Percentiles rank a stretch among this genome's conserved stretches.
phyloP scores from a whole-genome alignment of 2,329 filamentous ascomycete genomes.

The Aspergillus proliferans region DNA sequence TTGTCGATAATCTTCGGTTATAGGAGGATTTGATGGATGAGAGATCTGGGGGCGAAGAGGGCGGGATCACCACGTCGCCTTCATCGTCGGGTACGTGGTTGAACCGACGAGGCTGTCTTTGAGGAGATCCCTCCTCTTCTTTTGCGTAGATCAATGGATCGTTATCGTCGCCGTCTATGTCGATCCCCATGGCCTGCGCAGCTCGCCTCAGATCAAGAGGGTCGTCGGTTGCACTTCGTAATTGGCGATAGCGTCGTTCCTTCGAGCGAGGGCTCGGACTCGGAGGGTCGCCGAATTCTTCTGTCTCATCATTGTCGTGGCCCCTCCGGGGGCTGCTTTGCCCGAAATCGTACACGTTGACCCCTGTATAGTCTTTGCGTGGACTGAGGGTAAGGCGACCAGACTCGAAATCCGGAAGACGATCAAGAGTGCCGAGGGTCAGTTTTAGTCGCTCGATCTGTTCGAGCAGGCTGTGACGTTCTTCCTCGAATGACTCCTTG shows the following conservation, averaged over 20 bases:
- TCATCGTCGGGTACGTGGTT: conserved; percentile 4
- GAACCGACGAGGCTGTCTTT: conserved; percentile 9
- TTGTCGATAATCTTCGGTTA: conserved; percentile 10
- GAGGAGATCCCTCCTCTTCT: conserved; percentile 17
- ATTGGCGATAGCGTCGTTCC: conserved; percentile 15
- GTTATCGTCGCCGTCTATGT: conserved; percentile 16
- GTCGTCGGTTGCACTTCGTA: conserved; percentile 13
- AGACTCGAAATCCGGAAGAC: conserved; percentile 15
- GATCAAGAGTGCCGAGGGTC: conserved; percentile 24
- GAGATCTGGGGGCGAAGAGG: conserved; percentile 29
- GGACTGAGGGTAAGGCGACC: conserved; percentile 21
- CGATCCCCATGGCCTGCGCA: conserved; percentile 16
- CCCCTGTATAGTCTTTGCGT: conserved; percentile 23
- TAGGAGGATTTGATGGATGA: conserved; percentile 16
- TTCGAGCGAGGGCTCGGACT: conserved; percentile 33
- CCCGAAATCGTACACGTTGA: conserved; percentile 23
- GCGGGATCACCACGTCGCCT: conserved; percentile 13
- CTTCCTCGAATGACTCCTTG: conserved; percentile 28
- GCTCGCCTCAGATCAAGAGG: conserved; percentile 18
- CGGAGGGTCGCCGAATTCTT: conserved; percentile 26
- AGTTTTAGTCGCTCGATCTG: conserved; percentile 33
- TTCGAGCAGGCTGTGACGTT: conserved; percentile 33
- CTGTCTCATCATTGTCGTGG: conserved; percentile 18
- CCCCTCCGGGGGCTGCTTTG: conserved; percentile 14
- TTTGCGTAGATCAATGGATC: conserved; percentile 19